These are phyloP conservation scores for Penicillium roqueforti DNA, from an alignment of 495 filamentous ascomycete species.

Conservation along the genomic window DNA sequence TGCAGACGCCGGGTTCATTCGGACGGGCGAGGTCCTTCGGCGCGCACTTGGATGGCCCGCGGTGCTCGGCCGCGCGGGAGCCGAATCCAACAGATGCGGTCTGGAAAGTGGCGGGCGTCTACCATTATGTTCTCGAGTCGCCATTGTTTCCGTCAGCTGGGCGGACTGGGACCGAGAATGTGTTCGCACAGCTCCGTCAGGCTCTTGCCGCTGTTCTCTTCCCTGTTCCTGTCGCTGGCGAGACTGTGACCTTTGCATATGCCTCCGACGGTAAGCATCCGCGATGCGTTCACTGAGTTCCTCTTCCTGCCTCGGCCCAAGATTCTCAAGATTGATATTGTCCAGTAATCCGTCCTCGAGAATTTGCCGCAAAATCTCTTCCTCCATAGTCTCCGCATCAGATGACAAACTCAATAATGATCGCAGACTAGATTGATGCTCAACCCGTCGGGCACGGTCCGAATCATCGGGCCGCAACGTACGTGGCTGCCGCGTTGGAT, in stretches of 20 bases:
- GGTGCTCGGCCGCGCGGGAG: slow-evolving; percentile 27
- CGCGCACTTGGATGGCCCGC: slow-evolving; percentile 38
- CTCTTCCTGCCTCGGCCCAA: slow-evolving; percentile 73
- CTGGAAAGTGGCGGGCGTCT: slow-evolving; percentile 52
- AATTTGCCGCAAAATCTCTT: slow-evolving; percentile 85
- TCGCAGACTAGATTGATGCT: slow-evolving; percentile 81
- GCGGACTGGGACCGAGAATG: slow-evolving; percentile 35
- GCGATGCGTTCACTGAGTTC: slow-evolving; percentile 85
- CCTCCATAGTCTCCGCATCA: slow-evolving; percentile 77
- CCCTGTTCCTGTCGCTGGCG: slow-evolving; percentile 21
- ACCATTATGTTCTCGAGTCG: slow-evolving; percentile 13
- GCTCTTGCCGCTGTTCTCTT: slow-evolving; percentile 19
- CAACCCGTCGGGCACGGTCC: slow-evolving; percentile 52
- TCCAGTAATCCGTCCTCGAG: slow-evolving; percentile 82
- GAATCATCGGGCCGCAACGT: slow-evolving; percentile 14
- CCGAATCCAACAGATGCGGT: slow-evolving; percentile 51
- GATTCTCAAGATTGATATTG: slow-evolving; percentile 76
- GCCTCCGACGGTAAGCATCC: slow-evolving; percentile 73
- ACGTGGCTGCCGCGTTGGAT: slow-evolving; percentile 32
- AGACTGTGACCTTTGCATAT: slow-evolving; percentile 41
- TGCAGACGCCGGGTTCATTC: slow-evolving; percentile 31
- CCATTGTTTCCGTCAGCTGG: slow-evolving; percentile 18
- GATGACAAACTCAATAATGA: slow-evolving; percentile 69
- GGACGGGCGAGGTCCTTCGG: slow-evolving; percentile 36
- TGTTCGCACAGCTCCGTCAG: slow-evolving; percentile 23